Percentiles rank a stretch among this genome's conserved stretches.
Evolutionary conservation across 495 filamentous ascomycete species (phyloP).

Genomic region (Xylaria cubensis): DNA sequence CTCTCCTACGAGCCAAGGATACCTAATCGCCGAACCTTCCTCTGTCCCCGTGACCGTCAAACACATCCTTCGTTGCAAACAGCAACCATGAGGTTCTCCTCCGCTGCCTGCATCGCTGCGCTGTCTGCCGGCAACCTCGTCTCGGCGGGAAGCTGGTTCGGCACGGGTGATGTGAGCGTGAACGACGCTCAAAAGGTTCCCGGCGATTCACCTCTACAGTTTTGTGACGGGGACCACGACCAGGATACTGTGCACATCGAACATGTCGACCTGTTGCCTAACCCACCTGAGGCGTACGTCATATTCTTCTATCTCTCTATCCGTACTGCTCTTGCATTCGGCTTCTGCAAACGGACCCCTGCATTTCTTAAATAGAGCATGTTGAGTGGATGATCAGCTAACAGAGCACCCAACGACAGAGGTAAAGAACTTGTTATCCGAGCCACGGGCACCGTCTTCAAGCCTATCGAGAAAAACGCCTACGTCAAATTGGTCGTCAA

Average conservation of each 20-base stretch:
- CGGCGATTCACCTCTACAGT: constrained; percentile 76
- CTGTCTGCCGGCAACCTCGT: constrained; percentile 44
- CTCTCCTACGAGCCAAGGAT: neutral
- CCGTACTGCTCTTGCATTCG: neutral
- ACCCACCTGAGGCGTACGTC: constrained; percentile 86
- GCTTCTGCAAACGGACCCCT: neutral
- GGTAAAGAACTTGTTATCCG: constrained; percentile 80
- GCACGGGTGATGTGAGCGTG: constrained; percentile 36
- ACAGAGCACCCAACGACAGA: constrained; percentile 53
- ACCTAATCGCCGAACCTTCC: neutral
- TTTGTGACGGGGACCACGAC: constrained; percentile 68
- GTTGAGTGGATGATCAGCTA: constrained; percentile 29
- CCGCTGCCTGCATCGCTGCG: constrained; percentile 48
- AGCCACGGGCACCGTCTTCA: constrained; percentile 72
- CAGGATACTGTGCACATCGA: constrained; percentile 76
- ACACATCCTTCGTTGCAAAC: neutral
- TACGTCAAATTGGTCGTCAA: constrained; percentile 84
- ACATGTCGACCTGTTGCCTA: constrained; percentile 79
- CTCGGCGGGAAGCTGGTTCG: constrained; percentile 50
- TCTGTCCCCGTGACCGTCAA: neutral
- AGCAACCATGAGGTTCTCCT: constrained; percentile 34
- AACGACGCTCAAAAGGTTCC: constrained; percentile 62
- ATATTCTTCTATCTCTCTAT: constrained; percentile 5
- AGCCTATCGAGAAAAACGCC: constrained; percentile 76
- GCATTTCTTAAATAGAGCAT: neutral